Evolutionary conservation across 495 filamentous ascomycete genomes (phyloP).

Genomic region (Lasiosphaeris hirsuta): DNA sequence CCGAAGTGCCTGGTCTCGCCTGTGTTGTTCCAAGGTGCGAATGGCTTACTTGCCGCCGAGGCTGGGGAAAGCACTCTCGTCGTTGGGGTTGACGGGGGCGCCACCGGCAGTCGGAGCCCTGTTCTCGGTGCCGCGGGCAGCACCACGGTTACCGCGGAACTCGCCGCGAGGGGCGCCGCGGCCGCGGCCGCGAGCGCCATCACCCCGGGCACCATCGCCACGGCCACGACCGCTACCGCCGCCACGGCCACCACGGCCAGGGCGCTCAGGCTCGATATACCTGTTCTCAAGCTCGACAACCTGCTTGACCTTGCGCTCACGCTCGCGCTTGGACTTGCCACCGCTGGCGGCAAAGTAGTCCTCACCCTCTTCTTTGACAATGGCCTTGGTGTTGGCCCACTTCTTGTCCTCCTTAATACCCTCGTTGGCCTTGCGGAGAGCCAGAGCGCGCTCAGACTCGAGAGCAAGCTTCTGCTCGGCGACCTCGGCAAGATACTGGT

Average conservation of each 20-base stretch:
- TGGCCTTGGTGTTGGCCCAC: slow-evolving; percentile 79
- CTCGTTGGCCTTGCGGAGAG: slow-evolving; percentile 86
- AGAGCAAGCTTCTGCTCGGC: slow-evolving; percentile 79
- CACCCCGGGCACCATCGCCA: slow-evolving; percentile 47
- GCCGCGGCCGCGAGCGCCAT: slow-evolving; percentile 48
- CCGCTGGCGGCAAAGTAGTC: slow-evolving; percentile 70
- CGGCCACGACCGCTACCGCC: slow-evolving; percentile 47
- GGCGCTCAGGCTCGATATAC: slow-evolving; percentile 64
- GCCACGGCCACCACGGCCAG: slow-evolving; percentile 50
- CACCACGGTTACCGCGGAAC: slow-evolving; percentile 40
- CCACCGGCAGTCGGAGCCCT: slow-evolving; percentile 25
- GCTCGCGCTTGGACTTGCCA: slow-evolving; percentile 81
- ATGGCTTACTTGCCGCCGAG: slow-evolving; percentile 48
- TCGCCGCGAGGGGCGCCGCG: slow-evolving; percentile 43
- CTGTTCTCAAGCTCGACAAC: slow-evolving; percentile 80
- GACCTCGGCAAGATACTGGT: slow-evolving; percentile 82
- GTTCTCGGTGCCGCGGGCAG: slow-evolving; percentile 33
- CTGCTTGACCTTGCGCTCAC: slow-evolving; percentile 90
- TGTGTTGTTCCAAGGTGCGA: neutral
- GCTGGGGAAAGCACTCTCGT: slow-evolving; percentile 70
- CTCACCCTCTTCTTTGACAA: slow-evolving; percentile 69
- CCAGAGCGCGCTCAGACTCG: slow-evolving; percentile 51
- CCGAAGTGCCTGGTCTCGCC: neutral
- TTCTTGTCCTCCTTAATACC: slow-evolving; percentile 82
- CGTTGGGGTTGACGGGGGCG: slow-evolving; percentile 56